These are phyloP conservation scores for Apophysomyces variabilis DNA, from an alignment of 371 early-diverging fungal species.

Conservation along the genomic window DNA sequence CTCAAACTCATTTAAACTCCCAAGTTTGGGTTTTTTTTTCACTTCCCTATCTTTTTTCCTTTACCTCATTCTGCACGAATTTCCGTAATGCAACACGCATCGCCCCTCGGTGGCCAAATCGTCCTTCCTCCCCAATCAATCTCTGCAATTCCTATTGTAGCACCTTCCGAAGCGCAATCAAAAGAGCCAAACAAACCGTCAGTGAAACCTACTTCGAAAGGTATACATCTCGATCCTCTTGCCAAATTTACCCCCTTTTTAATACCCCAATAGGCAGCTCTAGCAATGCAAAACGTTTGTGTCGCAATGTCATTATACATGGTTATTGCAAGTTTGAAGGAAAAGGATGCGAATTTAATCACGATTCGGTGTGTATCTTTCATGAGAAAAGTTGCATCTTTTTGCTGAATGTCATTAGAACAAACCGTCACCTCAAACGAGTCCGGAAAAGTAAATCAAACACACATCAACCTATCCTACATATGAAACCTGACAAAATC, in stretches of 20 bases:
- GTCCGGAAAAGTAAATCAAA: constrained; percentile 62
- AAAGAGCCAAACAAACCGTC: constrained; percentile 30
- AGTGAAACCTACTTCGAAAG: constrained; percentile 44
- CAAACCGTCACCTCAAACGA: constrained; percentile 41
- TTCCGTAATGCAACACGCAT: constrained; percentile 25
- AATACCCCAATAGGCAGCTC: constrained; percentile 23
- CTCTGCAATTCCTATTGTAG: constrained; percentile 65
- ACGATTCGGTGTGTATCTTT: constrained; percentile 61
- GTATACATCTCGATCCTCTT: constrained; percentile 26
- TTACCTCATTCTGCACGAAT: constrained; percentile 7
- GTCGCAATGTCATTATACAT: constrained; percentile 84
- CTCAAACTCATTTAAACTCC: neutral
- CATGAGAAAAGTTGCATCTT: neutral
- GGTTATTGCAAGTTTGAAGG: constrained; percentile 87
- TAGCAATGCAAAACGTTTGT: constrained; percentile 60
- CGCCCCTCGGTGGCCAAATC: constrained; percentile 45
- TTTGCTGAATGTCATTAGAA: constrained; percentile 18
- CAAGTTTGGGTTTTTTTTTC: constrained; percentile 13
- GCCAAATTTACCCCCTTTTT: neutral
- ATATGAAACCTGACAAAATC: neutral
- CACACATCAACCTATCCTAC: constrained; percentile 6
- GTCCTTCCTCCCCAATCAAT: constrained; percentile 49
- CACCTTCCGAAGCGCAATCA: constrained; percentile 46
- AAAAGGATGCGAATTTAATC: constrained; percentile 88
- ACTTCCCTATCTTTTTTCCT: neutral